These are phyloP conservation scores for Isochrysis galbana DNA, from an alignment of 78 protist species.

Conservation along the genomic window DNA sequence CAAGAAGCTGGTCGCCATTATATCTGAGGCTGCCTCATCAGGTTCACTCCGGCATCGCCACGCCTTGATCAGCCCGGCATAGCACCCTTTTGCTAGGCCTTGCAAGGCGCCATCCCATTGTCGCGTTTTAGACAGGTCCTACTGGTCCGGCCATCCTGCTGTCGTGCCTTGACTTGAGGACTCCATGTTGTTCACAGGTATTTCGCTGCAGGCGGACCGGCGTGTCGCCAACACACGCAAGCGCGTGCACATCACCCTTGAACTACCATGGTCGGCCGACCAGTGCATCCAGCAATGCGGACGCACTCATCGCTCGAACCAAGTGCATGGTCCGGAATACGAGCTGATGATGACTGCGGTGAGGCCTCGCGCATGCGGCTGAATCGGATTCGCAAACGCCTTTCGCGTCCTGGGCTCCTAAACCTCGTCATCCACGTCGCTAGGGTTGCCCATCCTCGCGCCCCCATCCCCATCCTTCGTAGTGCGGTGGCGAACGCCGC, in stretches of 20 bases:
- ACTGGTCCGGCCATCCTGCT: no score
- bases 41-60: no score
- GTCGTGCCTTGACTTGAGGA: no score
- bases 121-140: no score
- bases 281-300: slow-evolving; percentile 54
- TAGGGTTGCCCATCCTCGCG: not conserved
- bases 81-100: no score
- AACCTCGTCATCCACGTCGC: not conserved
- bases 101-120: no score
- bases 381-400: not conserved
- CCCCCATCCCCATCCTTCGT: not conserved
- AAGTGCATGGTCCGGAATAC: not conserved
- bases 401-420: no score
- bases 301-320: slow-evolving; percentile 48
- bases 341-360: not conserved
- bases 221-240: slow-evolving; percentile 26
- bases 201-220: slow-evolving; percentile 43
- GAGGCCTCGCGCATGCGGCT: no score
- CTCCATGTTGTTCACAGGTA: no score
- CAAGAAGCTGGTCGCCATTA: slow-evolving; percentile 48
- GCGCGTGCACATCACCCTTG: slow-evolving; percentile 43
- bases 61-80: no score
- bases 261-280: slow-evolving; percentile 41
- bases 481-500: slow-evolving; percentile 13
- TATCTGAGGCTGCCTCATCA: slow-evolving; percentile 52